Conservation (phyloP, 306 rosid species). For the Quercus gilva region DNA sequence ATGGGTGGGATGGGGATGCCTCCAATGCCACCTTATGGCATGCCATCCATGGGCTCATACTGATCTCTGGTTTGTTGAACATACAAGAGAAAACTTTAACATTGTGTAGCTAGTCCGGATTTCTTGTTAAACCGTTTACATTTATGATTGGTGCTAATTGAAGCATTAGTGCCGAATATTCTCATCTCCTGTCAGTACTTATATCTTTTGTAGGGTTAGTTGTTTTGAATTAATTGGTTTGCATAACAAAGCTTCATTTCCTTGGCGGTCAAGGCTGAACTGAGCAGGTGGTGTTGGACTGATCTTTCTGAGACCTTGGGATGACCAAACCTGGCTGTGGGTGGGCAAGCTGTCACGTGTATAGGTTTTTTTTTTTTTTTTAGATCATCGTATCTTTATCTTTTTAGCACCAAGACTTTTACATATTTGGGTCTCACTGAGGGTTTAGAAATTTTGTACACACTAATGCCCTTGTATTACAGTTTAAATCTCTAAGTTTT, state of each 20-base stretch:
- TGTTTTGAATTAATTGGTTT: background rate
- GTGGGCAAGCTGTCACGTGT: conserved; percentile 1
- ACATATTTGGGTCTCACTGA: background rate
- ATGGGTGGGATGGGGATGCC: conserved; percentile 98
- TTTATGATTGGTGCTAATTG: background rate
- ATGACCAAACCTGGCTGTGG: background rate
- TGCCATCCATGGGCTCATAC: conserved; percentile 77
- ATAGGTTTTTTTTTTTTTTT: conserved; percentile 1
- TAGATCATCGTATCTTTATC: background rate
- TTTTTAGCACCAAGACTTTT: background rate
- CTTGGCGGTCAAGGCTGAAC: background rate
- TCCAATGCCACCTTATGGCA: conserved; percentile 84
- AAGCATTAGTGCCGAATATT: background rate
- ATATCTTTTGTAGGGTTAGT: background rate
- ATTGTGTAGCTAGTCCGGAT: conserved; percentile 29
- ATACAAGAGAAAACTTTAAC: conserved; percentile 15
- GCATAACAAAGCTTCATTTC: background rate
- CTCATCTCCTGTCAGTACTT: background rate
- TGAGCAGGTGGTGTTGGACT: conserved; percentile 2
- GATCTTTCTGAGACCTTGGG: conserved; percentile 3
- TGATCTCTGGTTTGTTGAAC: conserved; percentile 17
- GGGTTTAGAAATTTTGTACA: background rate
- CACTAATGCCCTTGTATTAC: background rate
- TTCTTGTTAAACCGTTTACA: conserved; percentile 3
- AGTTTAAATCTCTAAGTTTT: background rate